These are phyloP conservation scores for Chenopodium album DNA, from an alignment of 148 eudicot species.

Conservation along the genomic window DNA sequence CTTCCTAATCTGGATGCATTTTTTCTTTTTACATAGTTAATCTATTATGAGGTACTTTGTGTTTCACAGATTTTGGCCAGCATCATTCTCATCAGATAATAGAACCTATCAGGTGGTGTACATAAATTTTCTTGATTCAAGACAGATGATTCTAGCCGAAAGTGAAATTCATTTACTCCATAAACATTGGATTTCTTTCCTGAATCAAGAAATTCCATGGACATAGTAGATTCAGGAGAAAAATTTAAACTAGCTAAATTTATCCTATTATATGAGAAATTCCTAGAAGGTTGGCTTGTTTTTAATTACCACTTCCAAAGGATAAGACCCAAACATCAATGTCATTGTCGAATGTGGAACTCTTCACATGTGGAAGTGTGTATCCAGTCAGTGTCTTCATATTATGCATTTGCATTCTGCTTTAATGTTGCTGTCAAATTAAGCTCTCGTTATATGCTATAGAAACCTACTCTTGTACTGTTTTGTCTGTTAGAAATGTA, in stretches of 20 bases:
- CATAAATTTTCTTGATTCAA: neutral
- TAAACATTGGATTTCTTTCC: too few relatives aligned
- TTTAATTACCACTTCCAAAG: too few relatives aligned
- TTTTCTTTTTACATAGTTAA: neutral
- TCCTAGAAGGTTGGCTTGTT: too few relatives aligned
- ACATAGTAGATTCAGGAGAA: too few relatives aligned
- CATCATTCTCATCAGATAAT: neutral
- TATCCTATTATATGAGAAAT: neutral
- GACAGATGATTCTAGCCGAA: too few relatives aligned
- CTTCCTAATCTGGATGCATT: neutral
- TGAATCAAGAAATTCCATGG: too few relatives aligned
- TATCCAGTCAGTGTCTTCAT: neutral
- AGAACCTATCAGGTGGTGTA: neutral
- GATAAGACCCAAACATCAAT: neutral
- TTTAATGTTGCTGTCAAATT: neutral
- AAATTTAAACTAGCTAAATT: too few relatives aligned
- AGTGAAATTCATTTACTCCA: too few relatives aligned
- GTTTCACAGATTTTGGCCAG: neutral
- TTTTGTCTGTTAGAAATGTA: neutral
- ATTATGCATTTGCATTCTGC: neutral
- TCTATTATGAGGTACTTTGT: neutral
- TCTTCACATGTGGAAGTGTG: neutral
- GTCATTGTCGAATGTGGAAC: too few relatives aligned
- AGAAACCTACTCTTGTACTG: neutral
- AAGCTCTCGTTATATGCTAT: neutral